A percentile compares a stretch with the other conserved stretches of the same genome.
These are phyloP conservation scores for Aspergillus arachidicola DNA, from an alignment of 2,329 filamentous ascomycete genomes.

Conservation along the genomic window DNA sequence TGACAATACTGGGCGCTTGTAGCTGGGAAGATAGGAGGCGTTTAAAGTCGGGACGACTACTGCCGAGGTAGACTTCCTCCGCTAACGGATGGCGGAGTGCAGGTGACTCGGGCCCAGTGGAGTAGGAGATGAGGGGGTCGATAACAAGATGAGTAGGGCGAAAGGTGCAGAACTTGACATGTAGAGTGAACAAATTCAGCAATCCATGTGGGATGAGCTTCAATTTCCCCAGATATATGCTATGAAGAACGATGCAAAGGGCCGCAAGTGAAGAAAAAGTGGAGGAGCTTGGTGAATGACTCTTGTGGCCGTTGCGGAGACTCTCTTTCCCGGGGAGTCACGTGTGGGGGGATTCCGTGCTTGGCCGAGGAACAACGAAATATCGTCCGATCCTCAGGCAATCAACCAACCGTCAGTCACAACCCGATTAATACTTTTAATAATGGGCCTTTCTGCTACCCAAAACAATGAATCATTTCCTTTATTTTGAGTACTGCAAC, in stretches of 20 bases:
- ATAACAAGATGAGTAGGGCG: neutral
- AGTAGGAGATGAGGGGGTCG: constrained; percentile 20
- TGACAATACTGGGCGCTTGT: constrained; percentile 10
- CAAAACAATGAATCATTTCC: neutral
- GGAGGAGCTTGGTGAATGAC: constrained; percentile 17
- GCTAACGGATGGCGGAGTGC: constrained; percentile 5
- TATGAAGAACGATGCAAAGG: neutral
- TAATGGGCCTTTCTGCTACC: neutral
- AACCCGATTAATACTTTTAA: neutral
- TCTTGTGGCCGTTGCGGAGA: constrained; percentile 25
- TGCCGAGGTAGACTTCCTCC: constrained; percentile 23
- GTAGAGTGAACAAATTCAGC: neutral
- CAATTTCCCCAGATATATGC: neutral
- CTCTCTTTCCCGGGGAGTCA: constrained; percentile 26
- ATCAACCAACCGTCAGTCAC: neutral
- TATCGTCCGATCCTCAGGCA: constrained; percentile 1
- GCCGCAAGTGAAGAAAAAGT: constrained; percentile 9
- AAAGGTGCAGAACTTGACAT: neutral
- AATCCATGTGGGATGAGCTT: neutral
- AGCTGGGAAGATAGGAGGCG: neutral
- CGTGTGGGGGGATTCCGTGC: constrained; percentile 27
- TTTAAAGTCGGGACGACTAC: constrained; percentile 7
- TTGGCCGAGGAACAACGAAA: constrained; percentile 20
- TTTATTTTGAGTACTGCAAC: neutral
- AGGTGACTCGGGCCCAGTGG: constrained; percentile 11